phyloP scores from a whole-genome alignment of 2,329 filamentous ascomycete genomes.

The Fusarium bulbicola region DNA sequence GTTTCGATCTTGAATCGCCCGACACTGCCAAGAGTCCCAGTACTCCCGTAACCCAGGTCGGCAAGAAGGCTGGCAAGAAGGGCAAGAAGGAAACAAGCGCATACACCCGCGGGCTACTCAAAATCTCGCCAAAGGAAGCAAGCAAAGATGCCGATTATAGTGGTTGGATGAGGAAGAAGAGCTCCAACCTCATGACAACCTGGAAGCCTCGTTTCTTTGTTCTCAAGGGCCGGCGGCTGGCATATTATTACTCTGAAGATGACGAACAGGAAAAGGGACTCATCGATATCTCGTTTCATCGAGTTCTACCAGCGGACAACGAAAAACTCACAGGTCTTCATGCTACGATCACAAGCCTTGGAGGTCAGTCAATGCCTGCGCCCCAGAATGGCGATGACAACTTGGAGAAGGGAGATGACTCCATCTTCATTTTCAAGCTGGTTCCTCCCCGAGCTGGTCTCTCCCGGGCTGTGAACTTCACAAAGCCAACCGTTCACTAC shows the following conservation, averaged over 20 bases:
- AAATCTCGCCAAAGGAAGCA: constrained; percentile 82
- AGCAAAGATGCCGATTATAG: constrained; percentile 90
- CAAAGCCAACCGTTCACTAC: constrained; percentile 96
- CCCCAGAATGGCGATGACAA: constrained; percentile 58
- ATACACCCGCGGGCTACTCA: constrained; percentile 85
- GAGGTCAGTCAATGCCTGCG: constrained; percentile 49
- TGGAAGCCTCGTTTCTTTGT: constrained; percentile 99
- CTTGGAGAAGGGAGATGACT: constrained; percentile 65
- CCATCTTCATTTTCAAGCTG: constrained; percentile 98
- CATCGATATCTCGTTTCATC: constrained; percentile 97
- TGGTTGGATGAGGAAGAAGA: constrained; percentile 99
- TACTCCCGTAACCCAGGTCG: constrained; percentile 57
- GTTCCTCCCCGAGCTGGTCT: constrained; percentile 88
- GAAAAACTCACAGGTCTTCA: constrained; percentile 91
- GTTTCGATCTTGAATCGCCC: constrained; percentile 82
- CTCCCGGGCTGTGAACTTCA: constrained; percentile 93
- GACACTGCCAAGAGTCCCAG: constrained; percentile 68
- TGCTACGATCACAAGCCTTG: constrained; percentile 85
- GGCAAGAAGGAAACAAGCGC: constrained; percentile 95
- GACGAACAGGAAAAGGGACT: constrained; percentile 94
- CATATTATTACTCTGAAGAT: constrained; percentile 95
- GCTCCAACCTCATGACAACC: constrained; percentile 92
- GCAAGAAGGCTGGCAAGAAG: constrained; percentile 69
- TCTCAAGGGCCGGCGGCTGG: constrained; percentile 86
- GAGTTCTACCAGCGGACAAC: constrained; percentile 92